These are phyloP conservation scores for Chamaecrista fasciculata DNA, from an alignment of 306 rosid species.

Conservation along the genomic window DNA sequence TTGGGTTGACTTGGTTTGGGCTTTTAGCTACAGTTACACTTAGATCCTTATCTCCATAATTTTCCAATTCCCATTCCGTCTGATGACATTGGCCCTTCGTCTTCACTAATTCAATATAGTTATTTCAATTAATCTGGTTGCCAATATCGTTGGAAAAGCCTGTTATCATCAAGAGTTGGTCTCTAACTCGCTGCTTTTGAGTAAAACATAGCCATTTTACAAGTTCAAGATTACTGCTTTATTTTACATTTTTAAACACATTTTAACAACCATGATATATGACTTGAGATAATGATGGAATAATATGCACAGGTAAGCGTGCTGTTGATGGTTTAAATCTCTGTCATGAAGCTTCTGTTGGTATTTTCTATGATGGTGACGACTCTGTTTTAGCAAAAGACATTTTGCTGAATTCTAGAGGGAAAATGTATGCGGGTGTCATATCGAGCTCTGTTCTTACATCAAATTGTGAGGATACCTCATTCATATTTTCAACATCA, in stretches of 20 bases:
- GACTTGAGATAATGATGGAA: constrained; percentile 23
- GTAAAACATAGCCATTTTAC: background rate
- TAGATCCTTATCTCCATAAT: background rate
- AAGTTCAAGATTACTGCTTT: constrained; percentile 13
- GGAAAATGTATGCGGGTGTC: constrained; percentile 16
- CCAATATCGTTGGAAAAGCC: constrained; percentile 10
- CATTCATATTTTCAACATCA: constrained; percentile 34
- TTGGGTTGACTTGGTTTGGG: constrained; percentile 4
- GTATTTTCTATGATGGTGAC: constrained; percentile 1
- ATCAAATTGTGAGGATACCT: constrained; percentile 26
- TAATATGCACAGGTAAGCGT: constrained; percentile 38
- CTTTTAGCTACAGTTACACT: constrained; percentile 3
- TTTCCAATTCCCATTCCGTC: background rate
- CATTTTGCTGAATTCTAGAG: constrained; percentile 29
- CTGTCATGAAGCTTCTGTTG: constrained; percentile 23
- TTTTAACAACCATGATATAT: background rate
- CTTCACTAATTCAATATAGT: background rate
- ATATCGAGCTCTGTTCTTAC: constrained; percentile 26
- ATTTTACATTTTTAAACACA: background rate
- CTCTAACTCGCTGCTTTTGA: constrained; percentile 1
- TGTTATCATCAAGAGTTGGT: constrained; percentile 6
- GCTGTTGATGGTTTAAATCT: constrained; percentile 34
- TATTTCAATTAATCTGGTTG: background rate
- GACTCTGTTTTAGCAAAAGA: constrained; percentile 29
- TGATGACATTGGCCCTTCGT: background rate